Conservation (phyloP, 192 early-diverging fungal genomes). For the Bifiguratus adelaidae region DNA sequence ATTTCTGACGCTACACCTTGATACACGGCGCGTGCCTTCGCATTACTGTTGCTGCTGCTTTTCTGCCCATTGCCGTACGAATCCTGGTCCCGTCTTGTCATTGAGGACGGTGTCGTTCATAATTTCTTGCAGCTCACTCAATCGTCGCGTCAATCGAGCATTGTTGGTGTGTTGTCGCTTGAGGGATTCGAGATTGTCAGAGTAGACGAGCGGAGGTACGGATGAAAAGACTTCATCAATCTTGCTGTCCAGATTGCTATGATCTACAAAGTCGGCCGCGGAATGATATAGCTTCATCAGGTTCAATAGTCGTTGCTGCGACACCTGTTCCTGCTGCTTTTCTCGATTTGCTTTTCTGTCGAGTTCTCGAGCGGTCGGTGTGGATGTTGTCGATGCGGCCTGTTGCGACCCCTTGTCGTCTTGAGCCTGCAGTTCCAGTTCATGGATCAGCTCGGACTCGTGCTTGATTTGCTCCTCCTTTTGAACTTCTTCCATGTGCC, state of each 20-base stretch:
- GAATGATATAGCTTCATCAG: constrained; percentile 13
- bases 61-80: constrained; percentile 2
- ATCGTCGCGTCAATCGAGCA: not conserved
- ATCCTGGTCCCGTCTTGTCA: not conserved
- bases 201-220: not conserved
- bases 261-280: constrained; percentile 13
- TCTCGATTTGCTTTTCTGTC: constrained; percentile 2
- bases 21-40: too few species aligned
- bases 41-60: too few species aligned
- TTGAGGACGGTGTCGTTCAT: constrained; percentile 4
- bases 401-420: too few species aligned
- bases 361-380: not conserved
- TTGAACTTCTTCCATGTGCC: too few species aligned
- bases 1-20: too few species aligned
- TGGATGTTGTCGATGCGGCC: not conserved
- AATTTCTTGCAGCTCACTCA: not conserved
- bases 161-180: not conserved
- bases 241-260: constrained; percentile 13
- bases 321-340: too few species aligned
- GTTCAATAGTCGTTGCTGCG: not conserved
- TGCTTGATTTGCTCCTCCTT: not conserved
- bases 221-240: constrained; percentile 6
- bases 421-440: constrained; percentile 2
- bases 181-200: not conserved
- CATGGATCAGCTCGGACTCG: constrained; percentile 2